Evolutionary conservation across 2,329 filamentous ascomycete genomes (phyloP), one percentile per base, ranked within the genome.

Genomic region (Penicillium rolfsii): DNA sequence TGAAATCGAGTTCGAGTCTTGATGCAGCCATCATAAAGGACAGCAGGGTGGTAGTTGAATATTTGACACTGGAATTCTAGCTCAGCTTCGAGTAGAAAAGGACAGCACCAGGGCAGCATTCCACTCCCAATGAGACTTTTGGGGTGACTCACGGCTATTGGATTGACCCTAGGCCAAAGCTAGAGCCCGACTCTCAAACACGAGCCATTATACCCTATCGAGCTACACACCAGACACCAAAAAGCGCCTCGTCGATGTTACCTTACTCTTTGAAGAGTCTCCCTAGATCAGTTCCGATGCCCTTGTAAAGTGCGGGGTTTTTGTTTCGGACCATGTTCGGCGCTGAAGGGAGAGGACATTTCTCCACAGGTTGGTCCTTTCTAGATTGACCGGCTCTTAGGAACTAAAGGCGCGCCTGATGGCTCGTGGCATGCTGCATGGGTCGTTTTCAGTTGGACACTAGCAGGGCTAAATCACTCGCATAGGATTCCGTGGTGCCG

Each of bases 381-480:
- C n/a, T 35, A 16, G 26, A 16, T n/a, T 12, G 16, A 16, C 35
- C 14, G 28, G 5, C 14, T 43, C 22, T 26, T 52, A 59, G 26
- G 28, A 55, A 5, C 57, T 79, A 70, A 87, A 87, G 14, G 81
- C 77, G 12, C 81, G 73, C 55, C 79, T 69, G 4, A 83, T 75
- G 14, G 76, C 76, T 7, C 84, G 81, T 6, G 84, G 84, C 76
- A 87, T 81, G 3, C 63, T 70, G 3, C 68, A 67, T 14, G 87
- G 68, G 64, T 87, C 84, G 19, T 73, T 65, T n/a, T 84, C 80
- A 0, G 78, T 83, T 40, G 87, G 74, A 2, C 84, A 84, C 85
- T 84, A 87, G 66, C 84, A 86, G 46, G 85, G 74, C 82, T 83
- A 85, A 22, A 85, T 71, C 22, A 85, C 66, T 67, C 76, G 68